Evolutionary conservation across 192 early-diverging fungal species (phyloP).

Genomic region (Lobosporangium transversale): DNA sequence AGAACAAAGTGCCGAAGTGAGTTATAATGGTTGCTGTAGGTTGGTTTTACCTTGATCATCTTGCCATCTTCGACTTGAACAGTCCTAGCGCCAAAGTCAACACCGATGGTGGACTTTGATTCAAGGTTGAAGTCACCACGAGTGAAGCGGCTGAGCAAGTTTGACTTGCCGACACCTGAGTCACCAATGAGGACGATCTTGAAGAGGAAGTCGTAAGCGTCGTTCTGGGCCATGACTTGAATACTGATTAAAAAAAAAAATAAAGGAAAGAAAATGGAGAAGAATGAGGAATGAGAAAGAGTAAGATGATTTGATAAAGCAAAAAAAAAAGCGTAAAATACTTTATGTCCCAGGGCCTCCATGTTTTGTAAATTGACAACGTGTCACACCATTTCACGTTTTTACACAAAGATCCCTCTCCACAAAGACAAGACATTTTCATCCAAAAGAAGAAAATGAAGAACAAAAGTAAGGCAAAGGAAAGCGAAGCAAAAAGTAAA

Average conservation of each 20-base stretch:
- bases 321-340: constrained; percentile 1
- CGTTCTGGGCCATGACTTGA: constrained; percentile 60
- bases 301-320: constrained; percentile 8
- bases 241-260: background rate
- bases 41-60: constrained; percentile 97
- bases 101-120: constrained; percentile 55
- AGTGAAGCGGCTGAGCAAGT: constrained; percentile 81
- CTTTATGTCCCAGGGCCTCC: background rate
- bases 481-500: no score
- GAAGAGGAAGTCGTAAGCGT: constrained; percentile 78
- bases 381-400: background rate
- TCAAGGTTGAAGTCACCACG: constrained; percentile 58
- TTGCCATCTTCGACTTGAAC: constrained; percentile 78
- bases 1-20: no score
- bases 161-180: constrained; percentile 86
- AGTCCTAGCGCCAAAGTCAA: constrained; percentile 54
- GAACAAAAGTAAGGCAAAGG: no score
- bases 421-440: no score
- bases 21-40: no score
- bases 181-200: constrained; percentile 80
- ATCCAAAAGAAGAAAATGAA: no score
- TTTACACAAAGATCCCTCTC: background rate
- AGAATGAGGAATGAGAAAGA: background rate
- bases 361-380: no score
- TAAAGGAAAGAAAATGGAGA: constrained; percentile 1